Percentiles rank a stretch among this genome's conserved stretches.
phyloP scores from a whole-genome alignment of 192 early-diverging fungal genomes.

The Lobulomyces angularis region DNA sequence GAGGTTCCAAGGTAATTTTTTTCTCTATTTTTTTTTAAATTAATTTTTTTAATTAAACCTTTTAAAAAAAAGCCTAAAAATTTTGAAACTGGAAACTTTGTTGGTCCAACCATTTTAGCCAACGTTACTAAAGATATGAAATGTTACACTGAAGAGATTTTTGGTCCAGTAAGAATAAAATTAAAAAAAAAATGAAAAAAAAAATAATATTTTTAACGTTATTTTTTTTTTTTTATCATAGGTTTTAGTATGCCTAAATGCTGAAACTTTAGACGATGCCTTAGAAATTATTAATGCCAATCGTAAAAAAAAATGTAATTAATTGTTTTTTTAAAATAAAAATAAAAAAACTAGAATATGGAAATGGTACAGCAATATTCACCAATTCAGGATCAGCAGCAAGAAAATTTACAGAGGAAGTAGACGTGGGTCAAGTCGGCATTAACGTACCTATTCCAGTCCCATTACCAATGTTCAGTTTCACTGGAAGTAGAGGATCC shows the following conservation, averaged over 20 bases:
- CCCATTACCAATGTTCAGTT: slow-evolving; percentile 86
- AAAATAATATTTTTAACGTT: too few relatives aligned
- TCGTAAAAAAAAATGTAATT: slow-evolving; percentile 69
- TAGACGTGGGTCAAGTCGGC: slow-evolving; percentile 89
- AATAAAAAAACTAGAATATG: background rate
- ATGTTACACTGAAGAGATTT: slow-evolving; percentile 90
- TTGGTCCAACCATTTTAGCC: slow-evolving; percentile 82
- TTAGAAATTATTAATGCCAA: slow-evolving; percentile 82
- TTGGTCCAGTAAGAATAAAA: slow-evolving; percentile 58
- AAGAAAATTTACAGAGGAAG: slow-evolving; percentile 72
- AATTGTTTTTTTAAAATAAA: background rate
- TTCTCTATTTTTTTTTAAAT: background rate
- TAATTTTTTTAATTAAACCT: background rate
- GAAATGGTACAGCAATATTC: slow-evolving; percentile 54
- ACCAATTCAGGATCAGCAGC: slow-evolving; percentile 81
- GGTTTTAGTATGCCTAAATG: slow-evolving; percentile 67
- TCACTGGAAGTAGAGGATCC: slow-evolving; percentile 80
- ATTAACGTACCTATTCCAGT: slow-evolving; percentile 89
- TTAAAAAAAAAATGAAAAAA: slow-evolving; percentile 6
- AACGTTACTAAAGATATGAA: slow-evolving; percentile 65
- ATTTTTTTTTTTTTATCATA: slow-evolving; percentile 3
- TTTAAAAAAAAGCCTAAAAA: slow-evolving; percentile 29
- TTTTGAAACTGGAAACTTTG: slow-evolving; percentile 87
- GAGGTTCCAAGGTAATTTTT: slow-evolving; percentile 43
- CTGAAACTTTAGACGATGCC: slow-evolving; percentile 78